Evolutionary conservation across 495 filamentous ascomycete species (phyloP), one percentile per base, ranked within the genome.

Genomic region (Aspergillus panamensis): DNA sequence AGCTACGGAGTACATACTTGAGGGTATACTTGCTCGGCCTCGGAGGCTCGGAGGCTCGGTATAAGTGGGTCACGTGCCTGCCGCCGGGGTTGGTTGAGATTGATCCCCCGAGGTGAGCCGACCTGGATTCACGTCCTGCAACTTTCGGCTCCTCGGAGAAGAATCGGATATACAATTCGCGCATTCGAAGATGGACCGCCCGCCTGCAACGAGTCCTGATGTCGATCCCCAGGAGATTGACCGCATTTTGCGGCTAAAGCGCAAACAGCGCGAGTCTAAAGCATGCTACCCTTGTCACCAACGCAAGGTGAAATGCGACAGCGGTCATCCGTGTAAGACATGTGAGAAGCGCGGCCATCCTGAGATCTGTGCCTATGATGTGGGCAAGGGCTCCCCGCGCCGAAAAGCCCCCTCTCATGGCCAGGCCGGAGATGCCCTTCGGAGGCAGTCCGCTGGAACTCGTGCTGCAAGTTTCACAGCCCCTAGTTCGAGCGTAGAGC

Each of bases 231-330:
- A 61, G 51, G 62, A 64, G 59, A 67, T 64, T 9, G 69, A 75
- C 48, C 68, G 69, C 21, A 68, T 73, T 3, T 65, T 76, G 9
- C 63, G 58, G 0, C 59, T 64, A 2, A 71, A 66, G 44, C 66
- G 70, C 43, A 62, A 67, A 50, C 67, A 69, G 17, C 65, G 70
- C 20, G 73, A 75, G 59, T 48, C 62, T 1, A 66, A 63, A 45
- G 72, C 73, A 3, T 76, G 72, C 39, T 75, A 76, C 51, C 70
- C 73, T 13, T 75, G 73, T 60, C 65, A 68, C 12, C 69, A 71
- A 42, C 69, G 73, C n/a, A 76, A 76, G 55, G 73, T 75, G 14
- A 73, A 75, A 59, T 76, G 73, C 21, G 70, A 75, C 49, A 65
- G 62, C 7, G 48, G 44, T 3, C 59, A 66, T 8, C 72, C 72